These are phyloP conservation scores for Erysimum cheiri DNA, from an alignment of 441 rosid species.

Conservation along the genomic window DNA sequence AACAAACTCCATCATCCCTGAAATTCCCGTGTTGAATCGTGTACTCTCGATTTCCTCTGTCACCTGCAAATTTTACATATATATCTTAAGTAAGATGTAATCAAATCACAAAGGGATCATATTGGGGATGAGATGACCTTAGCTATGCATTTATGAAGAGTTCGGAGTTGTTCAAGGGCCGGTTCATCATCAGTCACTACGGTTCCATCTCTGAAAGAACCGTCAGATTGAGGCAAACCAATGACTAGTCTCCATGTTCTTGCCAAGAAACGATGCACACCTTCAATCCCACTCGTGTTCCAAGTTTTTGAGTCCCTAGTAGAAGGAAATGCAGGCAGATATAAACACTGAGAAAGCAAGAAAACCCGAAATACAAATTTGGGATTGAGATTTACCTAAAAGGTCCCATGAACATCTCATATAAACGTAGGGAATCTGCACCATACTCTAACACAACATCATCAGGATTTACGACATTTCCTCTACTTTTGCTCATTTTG, in stretches of 20 bases:
- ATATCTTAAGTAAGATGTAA: constrained; percentile 11
- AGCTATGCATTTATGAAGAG: constrained; percentile 88
- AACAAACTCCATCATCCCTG: constrained; percentile 98
- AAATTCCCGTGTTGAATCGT: constrained; percentile 93
- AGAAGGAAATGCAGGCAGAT: constrained; percentile 37
- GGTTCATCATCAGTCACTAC: constrained; percentile 72
- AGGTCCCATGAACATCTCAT: constrained; percentile 99
- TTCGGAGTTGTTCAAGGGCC: constrained; percentile 66
- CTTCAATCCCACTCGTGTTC: constrained; percentile 97
- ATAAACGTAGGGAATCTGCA: constrained; percentile 93
- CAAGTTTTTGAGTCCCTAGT: constrained; percentile 93
- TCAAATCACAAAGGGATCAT: neutral
- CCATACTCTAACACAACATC: constrained; percentile 88
- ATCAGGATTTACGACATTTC: constrained; percentile 97
- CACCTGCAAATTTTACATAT: constrained; percentile 55
- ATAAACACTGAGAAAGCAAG: neutral
- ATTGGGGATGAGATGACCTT: constrained; percentile 56
- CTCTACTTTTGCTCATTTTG: constrained; percentile 99
- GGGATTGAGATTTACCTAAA: constrained; percentile 61
- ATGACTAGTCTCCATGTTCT: constrained; percentile 91
- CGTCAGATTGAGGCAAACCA: constrained; percentile 69
- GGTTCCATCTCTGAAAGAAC: constrained; percentile 68
- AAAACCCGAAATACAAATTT: neutral
- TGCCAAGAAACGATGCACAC: constrained; percentile 89
- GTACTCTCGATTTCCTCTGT: constrained; percentile 93